Evolutionary conservation across 2,329 filamentous ascomycete genomes (phyloP).

Genomic region (Drechslerella coelobrocha): DNA sequence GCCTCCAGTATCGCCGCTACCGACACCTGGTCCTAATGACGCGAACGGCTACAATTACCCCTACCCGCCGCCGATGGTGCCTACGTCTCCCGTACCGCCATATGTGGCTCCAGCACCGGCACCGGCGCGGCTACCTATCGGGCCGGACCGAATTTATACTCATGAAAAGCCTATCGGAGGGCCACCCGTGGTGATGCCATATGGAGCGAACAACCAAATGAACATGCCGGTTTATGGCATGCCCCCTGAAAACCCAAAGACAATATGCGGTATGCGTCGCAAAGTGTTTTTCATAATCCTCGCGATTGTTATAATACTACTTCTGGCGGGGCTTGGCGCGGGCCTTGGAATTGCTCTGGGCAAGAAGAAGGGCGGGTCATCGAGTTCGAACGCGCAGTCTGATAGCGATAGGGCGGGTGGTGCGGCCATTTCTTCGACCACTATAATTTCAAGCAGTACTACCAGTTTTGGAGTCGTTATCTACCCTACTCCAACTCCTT

Average conservation of each 20-base stretch:
- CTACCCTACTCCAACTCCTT: neutral
- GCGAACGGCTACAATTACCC: too few relatives aligned
- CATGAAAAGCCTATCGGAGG: conserved; percentile 19
- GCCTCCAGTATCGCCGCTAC: neutral
- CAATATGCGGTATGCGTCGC: conserved; percentile 30
- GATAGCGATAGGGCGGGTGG: neutral
- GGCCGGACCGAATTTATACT: too few relatives aligned
- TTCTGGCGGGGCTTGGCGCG: conserved; percentile 26
- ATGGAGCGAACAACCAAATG: neutral
- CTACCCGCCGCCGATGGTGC: neutral
- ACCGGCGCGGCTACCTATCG: neutral
- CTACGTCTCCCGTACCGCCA: neutral
- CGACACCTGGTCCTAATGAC: too few relatives aligned
- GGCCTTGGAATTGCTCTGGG: conserved; percentile 27
- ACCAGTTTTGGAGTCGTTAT: neutral
- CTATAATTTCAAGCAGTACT: neutral
- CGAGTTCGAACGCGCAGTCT: neutral
- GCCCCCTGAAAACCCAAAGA: conserved; percentile 9
- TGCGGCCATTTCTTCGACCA: neutral
- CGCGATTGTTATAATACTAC: conserved; percentile 6
- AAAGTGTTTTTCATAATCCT: conserved; percentile 31
- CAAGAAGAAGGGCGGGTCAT: conserved; percentile 15
- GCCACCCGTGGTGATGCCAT: neutral
- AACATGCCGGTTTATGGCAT: conserved; percentile 10
- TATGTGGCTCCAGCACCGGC: neutral